Evolutionary conservation across 2,329 filamentous ascomycete species (phyloP).

Genomic region (Penicillium vulpinum): DNA sequence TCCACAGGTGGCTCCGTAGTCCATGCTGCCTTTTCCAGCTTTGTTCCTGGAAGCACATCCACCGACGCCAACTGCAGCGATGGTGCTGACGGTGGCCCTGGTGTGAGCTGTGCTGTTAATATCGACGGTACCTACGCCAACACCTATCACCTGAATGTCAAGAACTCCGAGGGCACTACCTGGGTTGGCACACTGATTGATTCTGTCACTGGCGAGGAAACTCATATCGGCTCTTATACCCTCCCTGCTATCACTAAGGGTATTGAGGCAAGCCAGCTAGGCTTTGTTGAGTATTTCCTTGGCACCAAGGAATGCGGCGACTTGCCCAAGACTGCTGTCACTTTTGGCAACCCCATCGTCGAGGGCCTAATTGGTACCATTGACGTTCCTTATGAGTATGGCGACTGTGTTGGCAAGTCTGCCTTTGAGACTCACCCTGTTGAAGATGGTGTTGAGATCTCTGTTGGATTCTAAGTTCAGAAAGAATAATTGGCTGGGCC

Average conservation of each 20-base stretch:
- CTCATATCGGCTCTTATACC: constrained; percentile 30
- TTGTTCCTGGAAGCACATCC: constrained; percentile 23
- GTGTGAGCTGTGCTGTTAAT: constrained; percentile 29
- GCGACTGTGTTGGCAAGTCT: constrained; percentile 29
- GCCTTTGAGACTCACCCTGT: constrained; percentile 18
- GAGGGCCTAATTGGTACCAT: constrained; percentile 15
- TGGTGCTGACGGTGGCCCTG: constrained; percentile 31
- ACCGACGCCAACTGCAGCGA: constrained; percentile 26
- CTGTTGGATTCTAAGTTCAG: constrained; percentile 21
- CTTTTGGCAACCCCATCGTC: constrained; percentile 22
- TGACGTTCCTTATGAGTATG: constrained; percentile 28
- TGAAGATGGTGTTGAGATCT: constrained; percentile 13
- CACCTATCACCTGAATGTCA: constrained; percentile 23
- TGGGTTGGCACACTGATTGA: constrained; percentile 33
- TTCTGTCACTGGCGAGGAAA: constrained; percentile 16
- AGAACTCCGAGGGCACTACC: constrained; percentile 25
- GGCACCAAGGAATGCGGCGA: constrained; percentile 21
- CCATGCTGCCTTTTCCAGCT: constrained; percentile 38
- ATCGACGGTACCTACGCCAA: constrained; percentile 21
- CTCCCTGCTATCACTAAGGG: constrained; percentile 24
- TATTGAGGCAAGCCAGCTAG: constrained; percentile 24
- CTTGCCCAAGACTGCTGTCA: constrained; percentile 22
- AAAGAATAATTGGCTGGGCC: neutral
- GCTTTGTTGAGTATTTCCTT: constrained; percentile 34
- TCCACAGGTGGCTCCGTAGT: constrained; percentile 18